Conservation (phyloP, 768 basidiomycete species). For the Rubroboletus pulcherrimus region DNA sequence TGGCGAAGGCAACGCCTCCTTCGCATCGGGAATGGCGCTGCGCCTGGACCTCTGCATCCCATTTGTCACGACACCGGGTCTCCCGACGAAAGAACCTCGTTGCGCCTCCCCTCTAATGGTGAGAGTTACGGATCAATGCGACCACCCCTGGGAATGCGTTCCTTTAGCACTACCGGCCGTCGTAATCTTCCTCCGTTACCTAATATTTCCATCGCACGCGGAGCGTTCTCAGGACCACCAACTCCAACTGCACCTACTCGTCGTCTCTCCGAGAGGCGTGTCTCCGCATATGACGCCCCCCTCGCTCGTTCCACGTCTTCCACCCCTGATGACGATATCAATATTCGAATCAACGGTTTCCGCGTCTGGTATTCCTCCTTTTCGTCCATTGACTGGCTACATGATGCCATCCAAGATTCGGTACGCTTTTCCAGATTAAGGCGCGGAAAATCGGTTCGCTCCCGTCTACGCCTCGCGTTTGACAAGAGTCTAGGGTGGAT, state of each 20-base stretch:
- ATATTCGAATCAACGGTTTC: conserved; percentile 77
- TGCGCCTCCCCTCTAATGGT: conserved; percentile 29
- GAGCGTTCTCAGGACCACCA: conserved; percentile 36
- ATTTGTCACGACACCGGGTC: neutral
- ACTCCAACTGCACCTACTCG: conserved; percentile 34
- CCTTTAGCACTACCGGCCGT: conserved; percentile 28
- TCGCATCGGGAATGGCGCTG: conserved; percentile 39
- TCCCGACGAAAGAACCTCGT: conserved; percentile 34
- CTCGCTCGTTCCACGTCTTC: conserved; percentile 31
- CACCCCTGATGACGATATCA: conserved; percentile 43
- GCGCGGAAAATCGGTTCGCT: conserved; percentile 64
- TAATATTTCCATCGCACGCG: conserved; percentile 27
- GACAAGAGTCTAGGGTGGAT: conserved; percentile 88
- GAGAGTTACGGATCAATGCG: conserved; percentile 58
- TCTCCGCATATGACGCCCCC: conserved; percentile 68
- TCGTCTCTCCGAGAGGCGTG: conserved; percentile 51
- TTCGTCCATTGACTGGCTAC: conserved; percentile 93
- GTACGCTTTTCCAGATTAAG: conserved; percentile 73
- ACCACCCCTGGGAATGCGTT: conserved; percentile 26
- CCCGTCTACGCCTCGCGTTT: conserved; percentile 55
- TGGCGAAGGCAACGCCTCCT: conserved; percentile 62
- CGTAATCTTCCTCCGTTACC: conserved; percentile 39
- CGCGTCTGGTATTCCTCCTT: conserved; percentile 85
- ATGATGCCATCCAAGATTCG: conserved; percentile 94
- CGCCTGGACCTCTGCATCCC: neutral